Conservation (phyloP, 495 filamentous ascomycete species). For the Niebla homalea region DNA sequence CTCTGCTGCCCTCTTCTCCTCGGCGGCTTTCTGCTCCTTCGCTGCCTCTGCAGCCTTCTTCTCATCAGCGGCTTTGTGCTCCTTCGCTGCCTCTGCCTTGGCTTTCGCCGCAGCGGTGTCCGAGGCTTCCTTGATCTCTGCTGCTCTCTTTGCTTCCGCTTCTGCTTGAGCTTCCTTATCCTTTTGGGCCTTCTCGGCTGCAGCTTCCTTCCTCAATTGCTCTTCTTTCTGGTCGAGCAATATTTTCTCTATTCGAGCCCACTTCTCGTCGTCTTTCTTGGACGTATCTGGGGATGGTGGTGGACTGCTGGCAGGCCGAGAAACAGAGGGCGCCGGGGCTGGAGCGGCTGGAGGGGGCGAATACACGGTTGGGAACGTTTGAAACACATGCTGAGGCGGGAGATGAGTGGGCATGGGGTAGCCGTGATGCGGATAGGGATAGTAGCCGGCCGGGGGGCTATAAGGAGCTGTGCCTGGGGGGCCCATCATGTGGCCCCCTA, state of each 20-base stretch:
- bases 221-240: constrained; percentile 36
- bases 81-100: constrained; percentile 20
- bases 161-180: constrained; percentile 35
- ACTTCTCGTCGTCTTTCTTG: constrained; percentile 37
- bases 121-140: constrained; percentile 33
- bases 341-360: constrained; percentile 19
- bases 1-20: constrained; percentile 31
- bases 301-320: constrained; percentile 21
- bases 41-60: constrained; percentile 20
- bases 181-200: constrained; percentile 20
- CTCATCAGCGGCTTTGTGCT: constrained; percentile 22
- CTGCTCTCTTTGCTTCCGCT: constrained; percentile 38
- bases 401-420: constrained; percentile 28
- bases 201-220: constrained; percentile 33
- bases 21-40: constrained; percentile 34
- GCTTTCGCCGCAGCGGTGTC: constrained; percentile 27
- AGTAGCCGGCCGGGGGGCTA: constrained; percentile 27
- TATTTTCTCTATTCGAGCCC: constrained; percentile 34
- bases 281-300: constrained; percentile 13
- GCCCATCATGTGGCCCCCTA: constrained; percentile 33
- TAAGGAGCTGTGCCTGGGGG: constrained; percentile 20
- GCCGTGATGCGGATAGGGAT: constrained; percentile 27
- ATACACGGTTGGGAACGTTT: constrained; percentile 5
- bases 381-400: constrained; percentile 12
- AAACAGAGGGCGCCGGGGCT: constrained; percentile 18